Evolutionary conservation across 1,139 yeast species (phyloP).

Genomic region (Debaryomyces sp.): DNA sequence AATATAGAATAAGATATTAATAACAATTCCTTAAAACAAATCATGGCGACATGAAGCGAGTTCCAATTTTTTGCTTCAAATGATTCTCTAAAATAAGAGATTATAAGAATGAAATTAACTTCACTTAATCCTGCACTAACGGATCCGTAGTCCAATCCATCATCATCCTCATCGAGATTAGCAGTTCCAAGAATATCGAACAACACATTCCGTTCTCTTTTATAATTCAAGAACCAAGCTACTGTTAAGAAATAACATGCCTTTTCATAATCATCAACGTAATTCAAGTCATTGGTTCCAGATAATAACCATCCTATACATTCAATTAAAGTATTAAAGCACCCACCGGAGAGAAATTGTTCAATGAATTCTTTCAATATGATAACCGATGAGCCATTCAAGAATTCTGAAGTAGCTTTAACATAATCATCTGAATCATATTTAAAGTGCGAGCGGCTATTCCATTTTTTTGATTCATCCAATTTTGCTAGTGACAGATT

Average conservation of each 20-base stretch:
- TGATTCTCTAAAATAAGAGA: slow-evolving; percentile 58
- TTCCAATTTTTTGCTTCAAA: slow-evolving; percentile 54
- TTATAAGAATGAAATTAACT: slow-evolving; percentile 61
- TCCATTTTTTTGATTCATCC: slow-evolving; percentile 73
- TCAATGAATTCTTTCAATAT: slow-evolving; percentile 54
- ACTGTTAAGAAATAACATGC: slow-evolving; percentile 59
- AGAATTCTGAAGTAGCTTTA: slow-evolving; percentile 28
- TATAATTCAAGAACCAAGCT: slow-evolving; percentile 67
- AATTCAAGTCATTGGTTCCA: slow-evolving; percentile 42
- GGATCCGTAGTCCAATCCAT: slow-evolving; percentile 53
- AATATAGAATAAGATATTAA: slow-evolving; percentile 56
- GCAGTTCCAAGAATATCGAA: slow-evolving; percentile 10
- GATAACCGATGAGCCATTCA: slow-evolving; percentile 30
- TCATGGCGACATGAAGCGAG: slow-evolving; percentile 70
- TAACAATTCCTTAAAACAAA: slow-evolving; percentile 68
- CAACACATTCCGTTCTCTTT: slow-evolving; percentile 28
- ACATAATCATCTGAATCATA: slow-evolving; percentile 49
- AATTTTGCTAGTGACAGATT: slow-evolving; percentile 54
- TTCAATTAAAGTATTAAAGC: slow-evolving; percentile 68
- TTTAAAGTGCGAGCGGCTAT: slow-evolving; percentile 43
- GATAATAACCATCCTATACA: slow-evolving; percentile 50
- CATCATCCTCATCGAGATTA: slow-evolving; percentile 18
- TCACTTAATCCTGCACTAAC: slow-evolving; percentile 71
- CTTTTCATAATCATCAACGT: slow-evolving; percentile 39
- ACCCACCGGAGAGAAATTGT: slow-evolving; percentile 64